These are phyloP conservation scores for Endogone sp. DNA, from an alignment of 192 early-diverging fungal genomes.

Conservation along the genomic window DNA sequence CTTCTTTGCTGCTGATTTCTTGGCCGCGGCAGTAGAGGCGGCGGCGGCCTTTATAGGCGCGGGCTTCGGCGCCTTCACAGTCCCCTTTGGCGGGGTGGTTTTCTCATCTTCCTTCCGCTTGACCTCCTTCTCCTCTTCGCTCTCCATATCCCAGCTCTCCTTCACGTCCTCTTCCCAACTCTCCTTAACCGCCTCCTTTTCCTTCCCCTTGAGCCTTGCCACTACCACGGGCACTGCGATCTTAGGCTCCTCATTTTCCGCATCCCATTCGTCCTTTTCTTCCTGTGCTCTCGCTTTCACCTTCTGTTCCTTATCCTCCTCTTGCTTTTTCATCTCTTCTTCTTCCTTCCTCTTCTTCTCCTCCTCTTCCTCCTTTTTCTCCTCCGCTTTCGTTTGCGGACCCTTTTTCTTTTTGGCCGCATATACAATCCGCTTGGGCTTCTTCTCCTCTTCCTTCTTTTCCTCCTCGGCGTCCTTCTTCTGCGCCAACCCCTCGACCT, in stretches of 20 bases:
- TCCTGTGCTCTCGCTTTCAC: too few relatives aligned
- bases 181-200: conserved; percentile 52
- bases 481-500: conserved; percentile 60
- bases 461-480: conserved; percentile 34
- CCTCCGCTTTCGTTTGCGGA: conserved; percentile 10
- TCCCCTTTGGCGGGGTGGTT: conserved; percentile 24
- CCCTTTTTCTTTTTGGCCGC: conserved; percentile 75
- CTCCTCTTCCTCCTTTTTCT: conserved; percentile 21
- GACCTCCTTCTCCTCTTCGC: too few relatives aligned
- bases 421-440: conserved; percentile 71
- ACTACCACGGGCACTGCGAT: not conserved
- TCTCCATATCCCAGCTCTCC: conserved; percentile 42
- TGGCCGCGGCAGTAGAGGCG: conserved; percentile 24
- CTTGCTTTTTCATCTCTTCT: conserved; percentile 26
- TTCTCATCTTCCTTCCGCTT: conserved; percentile 36
- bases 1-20: conserved; percentile 30
- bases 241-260: conserved; percentile 18
- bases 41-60: conserved; percentile 20
- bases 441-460: conserved; percentile 38
- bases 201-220: conserved; percentile 33
- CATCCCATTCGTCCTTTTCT: too few relatives aligned
- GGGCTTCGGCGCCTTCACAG: conserved; percentile 23
- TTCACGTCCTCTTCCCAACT: conserved; percentile 63
- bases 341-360: conserved; percentile 25
- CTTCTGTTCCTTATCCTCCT: conserved; percentile 35